phyloP scores from a whole-genome alignment of 2,329 filamentous ascomycete species.

The Seiridium cupressi region DNA sequence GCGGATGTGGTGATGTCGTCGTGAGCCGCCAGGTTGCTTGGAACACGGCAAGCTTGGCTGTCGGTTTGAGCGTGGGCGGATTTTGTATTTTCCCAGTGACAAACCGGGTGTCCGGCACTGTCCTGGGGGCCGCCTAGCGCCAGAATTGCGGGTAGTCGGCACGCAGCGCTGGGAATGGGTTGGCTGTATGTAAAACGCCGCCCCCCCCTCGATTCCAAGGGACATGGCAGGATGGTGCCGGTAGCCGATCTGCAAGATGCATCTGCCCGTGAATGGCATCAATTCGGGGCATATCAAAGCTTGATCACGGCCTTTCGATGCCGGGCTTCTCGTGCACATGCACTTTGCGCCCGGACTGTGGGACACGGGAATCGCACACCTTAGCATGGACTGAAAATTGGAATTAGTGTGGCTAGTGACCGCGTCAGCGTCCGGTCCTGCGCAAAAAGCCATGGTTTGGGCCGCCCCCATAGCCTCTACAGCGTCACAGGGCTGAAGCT shows the following conservation, averaged over 20 bases:
- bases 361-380: too few species aligned
- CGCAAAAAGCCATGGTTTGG: neutral
- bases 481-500: slow-evolving; percentile 4
- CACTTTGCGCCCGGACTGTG: too few species aligned
- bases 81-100: slow-evolving; percentile 5
- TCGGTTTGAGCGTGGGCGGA: neutral
- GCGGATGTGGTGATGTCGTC: too few species aligned
- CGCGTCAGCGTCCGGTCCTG: neutral
- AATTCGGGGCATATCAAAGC: neutral
- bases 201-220: neutral
- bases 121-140: neutral
- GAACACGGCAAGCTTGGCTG: neutral
- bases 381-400: neutral
- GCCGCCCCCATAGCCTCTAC: neutral
- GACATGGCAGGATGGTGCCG: neutral
- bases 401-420: neutral
- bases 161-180: neutral
- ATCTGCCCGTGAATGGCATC: neutral
- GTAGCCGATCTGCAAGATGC: neutral
- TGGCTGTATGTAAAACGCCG: slow-evolving; percentile 2
- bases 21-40: neutral
- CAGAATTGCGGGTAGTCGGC: slow-evolving; percentile 1
- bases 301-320: neutral
- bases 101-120: slow-evolving; percentile 3
- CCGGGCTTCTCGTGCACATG: too few species aligned